Percentiles rank a stretch among this genome's conserved stretches.
phyloP scores from a whole-genome alignment of 495 filamentous ascomycete genomes.

The Trichoderma reesei region DNA sequence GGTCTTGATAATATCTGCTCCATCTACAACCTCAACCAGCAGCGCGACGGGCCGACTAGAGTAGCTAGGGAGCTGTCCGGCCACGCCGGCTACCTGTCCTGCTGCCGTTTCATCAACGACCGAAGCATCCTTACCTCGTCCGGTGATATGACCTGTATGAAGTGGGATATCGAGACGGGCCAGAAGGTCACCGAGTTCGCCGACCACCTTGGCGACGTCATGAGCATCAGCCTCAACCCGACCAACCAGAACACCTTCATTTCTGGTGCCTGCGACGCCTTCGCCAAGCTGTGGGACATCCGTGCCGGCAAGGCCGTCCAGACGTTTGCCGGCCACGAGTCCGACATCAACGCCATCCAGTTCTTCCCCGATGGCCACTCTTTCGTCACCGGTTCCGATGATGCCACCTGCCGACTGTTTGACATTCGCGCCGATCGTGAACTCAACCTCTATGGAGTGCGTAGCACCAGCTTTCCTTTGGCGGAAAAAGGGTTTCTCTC shows the following conservation, averaged over 20 bases:
- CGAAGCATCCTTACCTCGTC: constrained; percentile 95
- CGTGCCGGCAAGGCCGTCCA: constrained; percentile 96
- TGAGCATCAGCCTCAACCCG: constrained; percentile 99
- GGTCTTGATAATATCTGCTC: constrained; percentile 99
- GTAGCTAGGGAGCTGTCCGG: constrained; percentile 95
- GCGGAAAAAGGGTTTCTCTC: neutral
- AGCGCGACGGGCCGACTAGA: constrained; percentile 88
- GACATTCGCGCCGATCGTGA: constrained; percentile 96
- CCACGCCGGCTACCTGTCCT: constrained; percentile 94
- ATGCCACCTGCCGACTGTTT: constrained; percentile 94
- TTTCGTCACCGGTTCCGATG: constrained; percentile 96
- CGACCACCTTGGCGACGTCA: constrained; percentile 96
- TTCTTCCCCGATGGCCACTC: constrained; percentile 99
- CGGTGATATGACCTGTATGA: constrained; percentile 99
- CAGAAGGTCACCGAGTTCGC: constrained; percentile 97
- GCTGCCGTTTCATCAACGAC: constrained; percentile 99
- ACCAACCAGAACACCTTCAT: constrained; percentile 98
- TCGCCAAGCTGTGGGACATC: constrained; percentile 98
- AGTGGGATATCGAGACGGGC: constrained; percentile 98
- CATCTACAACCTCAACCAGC: constrained; percentile 93
- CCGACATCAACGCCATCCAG: constrained; percentile 98
- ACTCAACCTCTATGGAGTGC: constrained; percentile 90
- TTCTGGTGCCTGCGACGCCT: constrained; percentile 95
- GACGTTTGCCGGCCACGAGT: constrained; percentile 97
- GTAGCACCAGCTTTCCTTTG: constrained; percentile 19